Percentiles rank a stretch among this genome's conserved stretches.
phyloP scores from a whole-genome alignment of 78 protist genomes.

The Protostelium mycophagum region DNA sequence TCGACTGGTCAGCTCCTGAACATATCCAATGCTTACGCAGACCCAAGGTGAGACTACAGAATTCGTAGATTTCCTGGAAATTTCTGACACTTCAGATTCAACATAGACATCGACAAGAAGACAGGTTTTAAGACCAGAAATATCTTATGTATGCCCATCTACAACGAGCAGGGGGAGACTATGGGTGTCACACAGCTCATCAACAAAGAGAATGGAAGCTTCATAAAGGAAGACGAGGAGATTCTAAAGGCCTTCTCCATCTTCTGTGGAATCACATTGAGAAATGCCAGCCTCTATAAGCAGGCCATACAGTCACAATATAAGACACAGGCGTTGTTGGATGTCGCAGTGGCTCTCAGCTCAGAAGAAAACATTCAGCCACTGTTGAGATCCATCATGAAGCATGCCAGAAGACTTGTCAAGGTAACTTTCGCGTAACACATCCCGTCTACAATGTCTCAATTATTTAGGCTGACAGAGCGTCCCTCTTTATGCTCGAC shows the following conservation, averaged over 20 bases:
- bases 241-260: constrained; percentile 15
- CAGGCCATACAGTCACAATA: constrained; percentile 1
- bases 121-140: background rate
- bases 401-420: constrained; percentile 4
- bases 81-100: too few relatives aligned
- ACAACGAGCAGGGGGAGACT: background rate
- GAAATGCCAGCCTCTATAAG: constrained; percentile 10
- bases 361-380: constrained; percentile 6
- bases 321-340: constrained; percentile 2
- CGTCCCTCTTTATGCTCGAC: constrained; percentile 17
- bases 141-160: constrained; percentile 27
- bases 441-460: background rate
- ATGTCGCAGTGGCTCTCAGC: constrained; percentile 4
- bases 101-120: constrained; percentile 24
- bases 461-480: constrained; percentile 3
- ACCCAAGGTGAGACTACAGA: constrained; percentile 2
- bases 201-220: constrained; percentile 11
- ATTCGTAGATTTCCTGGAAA: too few relatives aligned
- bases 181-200: constrained; percentile 38
- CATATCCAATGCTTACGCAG: constrained; percentile 18
- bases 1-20: constrained; percentile 8
- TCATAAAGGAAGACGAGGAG: constrained; percentile 19
- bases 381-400: constrained; percentile 1
- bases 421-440: background rate
- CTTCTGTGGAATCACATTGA: constrained; percentile 13